Evolutionary conservation across 208 protist species (phyloP).

Genomic region (Crithidia thermophila): DNA sequence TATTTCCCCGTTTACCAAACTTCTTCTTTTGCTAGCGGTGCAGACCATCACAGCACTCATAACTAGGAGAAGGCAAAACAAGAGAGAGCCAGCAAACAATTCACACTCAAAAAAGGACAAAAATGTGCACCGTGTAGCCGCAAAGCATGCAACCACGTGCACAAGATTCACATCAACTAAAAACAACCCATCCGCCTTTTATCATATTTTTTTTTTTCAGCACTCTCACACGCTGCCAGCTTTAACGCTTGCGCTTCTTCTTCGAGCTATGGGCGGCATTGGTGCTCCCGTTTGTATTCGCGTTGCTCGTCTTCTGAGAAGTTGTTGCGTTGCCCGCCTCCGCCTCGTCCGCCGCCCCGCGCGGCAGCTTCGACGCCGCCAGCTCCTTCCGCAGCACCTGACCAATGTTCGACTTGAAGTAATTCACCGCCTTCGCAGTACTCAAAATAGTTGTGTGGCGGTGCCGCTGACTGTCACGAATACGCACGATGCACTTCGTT

Average conservation of each 20-base stretch:
- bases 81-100: too few relatives aligned
- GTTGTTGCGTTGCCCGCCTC: conserved; percentile 3
- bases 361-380: conserved; percentile 45
- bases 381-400: conserved; percentile 76
- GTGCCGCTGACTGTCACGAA: conserved; percentile 65
- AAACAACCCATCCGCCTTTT: not conserved
- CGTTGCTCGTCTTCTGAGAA: conserved; percentile 4
- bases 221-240: not conserved
- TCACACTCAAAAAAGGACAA: too few relatives aligned
- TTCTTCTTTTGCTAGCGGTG: too few relatives aligned
- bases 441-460: conserved; percentile 63
- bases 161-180: too few relatives aligned
- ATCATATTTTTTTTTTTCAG: not conserved
- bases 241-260: conserved; percentile 29
- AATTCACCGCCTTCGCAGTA: conserved; percentile 68
- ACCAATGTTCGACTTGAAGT: conserved; percentile 80
- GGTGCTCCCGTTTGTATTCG: conserved; percentile 24
- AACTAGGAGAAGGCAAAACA: too few relatives aligned
- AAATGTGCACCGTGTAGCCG: too few relatives aligned
- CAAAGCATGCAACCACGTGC: too few relatives aligned
- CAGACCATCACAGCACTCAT: too few relatives aligned
- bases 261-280: conserved; percentile 19
- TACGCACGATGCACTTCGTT: conserved; percentile 76
- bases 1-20: too few relatives aligned
- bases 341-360: conserved; percentile 30